Conservation (phyloP, 1,284 basidiomycete genomes). For the Phaffia rhodozyma region DNA sequence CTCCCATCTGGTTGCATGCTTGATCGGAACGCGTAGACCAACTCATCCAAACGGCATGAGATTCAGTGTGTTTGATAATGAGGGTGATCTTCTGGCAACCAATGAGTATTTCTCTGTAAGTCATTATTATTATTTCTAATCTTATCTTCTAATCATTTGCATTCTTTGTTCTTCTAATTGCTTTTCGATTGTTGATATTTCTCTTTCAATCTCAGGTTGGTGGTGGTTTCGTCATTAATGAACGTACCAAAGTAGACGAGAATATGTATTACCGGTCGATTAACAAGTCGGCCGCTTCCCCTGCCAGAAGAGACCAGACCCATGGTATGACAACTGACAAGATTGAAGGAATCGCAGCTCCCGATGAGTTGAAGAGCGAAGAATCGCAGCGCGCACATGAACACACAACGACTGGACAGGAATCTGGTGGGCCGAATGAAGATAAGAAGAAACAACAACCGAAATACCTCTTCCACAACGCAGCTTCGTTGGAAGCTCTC, state of each 20-base stretch:
- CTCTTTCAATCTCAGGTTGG: constrained; percentile 48
- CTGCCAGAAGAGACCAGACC: constrained; percentile 59
- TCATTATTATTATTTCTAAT: not conserved
- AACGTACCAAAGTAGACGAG: constrained; percentile 56
- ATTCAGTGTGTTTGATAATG: constrained; percentile 60
- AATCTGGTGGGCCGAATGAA: constrained; percentile 4
- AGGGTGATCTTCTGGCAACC: constrained; percentile 74
- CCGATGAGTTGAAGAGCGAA: not conserved
- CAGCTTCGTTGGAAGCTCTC: constrained; percentile 60
- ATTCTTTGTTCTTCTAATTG: not conserved
- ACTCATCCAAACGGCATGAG: constrained; percentile 73
- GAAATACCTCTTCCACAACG: constrained; percentile 73
- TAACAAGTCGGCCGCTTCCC: constrained; percentile 65
- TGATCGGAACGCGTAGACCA: constrained; percentile 27
- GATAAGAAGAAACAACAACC: constrained; percentile 40
- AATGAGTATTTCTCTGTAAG: constrained; percentile 69
- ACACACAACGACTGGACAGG: not conserved
- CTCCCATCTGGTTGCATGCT: constrained; percentile 37
- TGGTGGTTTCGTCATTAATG: constrained; percentile 61
- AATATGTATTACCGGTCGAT: constrained; percentile 95
- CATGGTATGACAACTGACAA: constrained; percentile 42
- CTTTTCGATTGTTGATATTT: not conserved
- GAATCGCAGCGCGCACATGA: not conserved
- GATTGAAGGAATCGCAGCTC: constrained; percentile 20
- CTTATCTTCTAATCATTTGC: constrained; percentile 2